Conservation (phyloP, 805 yeast genomes). For the Candida qinlingensis region DNA sequence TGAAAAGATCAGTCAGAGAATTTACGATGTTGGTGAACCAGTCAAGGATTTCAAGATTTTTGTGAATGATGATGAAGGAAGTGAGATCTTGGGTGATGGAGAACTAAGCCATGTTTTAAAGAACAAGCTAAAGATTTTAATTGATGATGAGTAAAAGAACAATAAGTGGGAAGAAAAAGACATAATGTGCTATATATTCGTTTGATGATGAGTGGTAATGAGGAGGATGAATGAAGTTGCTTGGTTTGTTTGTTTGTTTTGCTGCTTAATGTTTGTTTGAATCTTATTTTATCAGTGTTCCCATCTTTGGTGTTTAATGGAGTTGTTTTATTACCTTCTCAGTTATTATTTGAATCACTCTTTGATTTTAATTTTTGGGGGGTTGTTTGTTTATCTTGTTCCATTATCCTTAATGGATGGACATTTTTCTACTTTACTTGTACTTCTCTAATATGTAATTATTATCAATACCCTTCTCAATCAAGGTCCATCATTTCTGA, state of each 20-base stretch:
- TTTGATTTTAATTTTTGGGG: too few relatives aligned
- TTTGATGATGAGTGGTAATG: too few relatives aligned
- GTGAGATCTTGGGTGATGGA: constrained; percentile 28
- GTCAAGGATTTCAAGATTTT: constrained; percentile 29
- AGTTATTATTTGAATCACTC: too few relatives aligned
- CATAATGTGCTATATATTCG: too few relatives aligned
- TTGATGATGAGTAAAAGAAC: constrained; percentile 25
- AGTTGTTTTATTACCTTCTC: too few relatives aligned
- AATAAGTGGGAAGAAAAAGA: too few relatives aligned
- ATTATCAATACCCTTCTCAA: background rate
- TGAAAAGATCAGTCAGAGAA: constrained; percentile 46
- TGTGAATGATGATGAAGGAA: constrained; percentile 28
- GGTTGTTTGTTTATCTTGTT: background rate
- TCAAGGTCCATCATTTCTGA: constrained; percentile 21
- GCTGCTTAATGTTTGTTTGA: too few relatives aligned
- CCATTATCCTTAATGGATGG: background rate
- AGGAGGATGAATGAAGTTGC: too few relatives aligned
- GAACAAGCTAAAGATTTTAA: constrained; percentile 32
- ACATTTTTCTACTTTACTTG: background rate
- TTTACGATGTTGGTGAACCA: constrained; percentile 31
- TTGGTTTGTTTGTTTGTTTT: too few relatives aligned
- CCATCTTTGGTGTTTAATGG: too few relatives aligned
- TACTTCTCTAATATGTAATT: background rate
- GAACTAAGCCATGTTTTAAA: constrained; percentile 30
- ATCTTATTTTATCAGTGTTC: too few relatives aligned